Evolutionary conservation across 2,329 filamentous ascomycete genomes (phyloP), one percentile per base, ranked within the genome.

Genomic region (Alternaria sp.): DNA sequence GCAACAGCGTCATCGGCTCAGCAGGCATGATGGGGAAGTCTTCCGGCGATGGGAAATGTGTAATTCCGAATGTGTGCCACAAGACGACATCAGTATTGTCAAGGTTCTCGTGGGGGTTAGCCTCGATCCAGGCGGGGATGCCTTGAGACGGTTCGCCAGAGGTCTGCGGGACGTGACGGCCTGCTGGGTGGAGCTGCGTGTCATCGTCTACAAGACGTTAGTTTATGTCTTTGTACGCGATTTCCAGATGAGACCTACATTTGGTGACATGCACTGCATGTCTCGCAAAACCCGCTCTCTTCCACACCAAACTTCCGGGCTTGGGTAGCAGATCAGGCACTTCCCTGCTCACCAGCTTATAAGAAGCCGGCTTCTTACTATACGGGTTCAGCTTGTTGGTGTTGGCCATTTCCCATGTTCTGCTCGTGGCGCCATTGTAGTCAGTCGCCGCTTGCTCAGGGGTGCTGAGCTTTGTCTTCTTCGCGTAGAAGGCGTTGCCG

Each of bases 11-110:
- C 86, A 97, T 94, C 0, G 92, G 91, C 82, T 83, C 79, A 41
- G 87, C 91, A 0, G 93, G 93, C 93, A 97, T 97, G 69, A 97
- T 85, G 30, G 94, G 94, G 82, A 92, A 97, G 78, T 97, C 94
- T 75, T 97, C 94, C 0, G 93, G 93, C 0, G 91, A 83, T 0
- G 94, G 93, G 82, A 97, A 94, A 76, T 97, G 94, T 0, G 91
- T 94, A 36, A 97, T 84, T 36, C 94, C 94, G 72, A 97, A 97
- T 0, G 93, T 96, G 80, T 97, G 93, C 93, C 93, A 97, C 16
- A 97, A 86, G 1, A 97, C 93, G 30, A 97, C 81, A 75, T 97
- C 92, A 0, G 89, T 91, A 82, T 97, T 91, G 56, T 91, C 91
- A 67, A 96, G 88, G 26, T 82, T 86, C 58, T 86, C 87, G 46